Percentiles rank a stretch among this genome's conserved stretches.
Conservation (phyloP, 2,329 filamentous ascomycete genomes). For the Ascochyta fabae region DNA sequence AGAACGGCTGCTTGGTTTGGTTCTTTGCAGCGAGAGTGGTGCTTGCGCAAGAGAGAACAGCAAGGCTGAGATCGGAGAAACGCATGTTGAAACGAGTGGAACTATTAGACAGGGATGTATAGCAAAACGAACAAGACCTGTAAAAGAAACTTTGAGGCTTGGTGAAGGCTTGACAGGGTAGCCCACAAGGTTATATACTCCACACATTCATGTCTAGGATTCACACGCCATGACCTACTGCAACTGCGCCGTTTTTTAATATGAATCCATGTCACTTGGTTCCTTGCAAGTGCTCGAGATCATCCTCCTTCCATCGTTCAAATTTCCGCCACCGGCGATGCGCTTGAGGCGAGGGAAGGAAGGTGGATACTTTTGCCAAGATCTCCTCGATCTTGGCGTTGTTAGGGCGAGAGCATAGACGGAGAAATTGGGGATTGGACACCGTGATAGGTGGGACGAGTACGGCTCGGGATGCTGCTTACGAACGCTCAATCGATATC, state of each 20-base stretch:
- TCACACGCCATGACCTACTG: conserved; percentile 7
- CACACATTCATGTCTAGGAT: not conserved
- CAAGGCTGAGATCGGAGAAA: conserved; percentile 31
- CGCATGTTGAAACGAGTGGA: conserved; percentile 30
- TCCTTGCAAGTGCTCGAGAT: conserved; percentile 14
- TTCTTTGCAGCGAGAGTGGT: conserved; percentile 32
- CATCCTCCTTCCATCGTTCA: conserved; percentile 15
- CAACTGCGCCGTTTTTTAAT: conserved; percentile 16
- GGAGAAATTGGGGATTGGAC: conserved; percentile 38
- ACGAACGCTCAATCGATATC: not conserved
- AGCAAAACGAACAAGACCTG: conserved; percentile 6
- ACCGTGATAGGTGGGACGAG: not conserved
- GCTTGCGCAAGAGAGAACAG: conserved; percentile 28
- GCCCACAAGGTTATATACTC: conserved; percentile 11
- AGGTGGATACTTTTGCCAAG: conserved; percentile 12
- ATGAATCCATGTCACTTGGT: conserved; percentile 21
- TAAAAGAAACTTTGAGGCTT: conserved; percentile 7
- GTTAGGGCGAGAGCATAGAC: conserved; percentile 8
- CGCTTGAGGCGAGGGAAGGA: conserved; percentile 17
- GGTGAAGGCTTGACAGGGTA: conserved; percentile 9
- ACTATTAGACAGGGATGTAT: conserved; percentile 18
- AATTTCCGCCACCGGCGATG: conserved; percentile 25
- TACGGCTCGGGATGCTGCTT: not conserved
- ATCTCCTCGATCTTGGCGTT: not conserved
- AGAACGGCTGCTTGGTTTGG: conserved; percentile 35